Evolutionary conservation across 352 stramenopile genomes (phyloP), one percentile per base, ranked within the genome.

Genomic region (Pythium oligandrum): DNA sequence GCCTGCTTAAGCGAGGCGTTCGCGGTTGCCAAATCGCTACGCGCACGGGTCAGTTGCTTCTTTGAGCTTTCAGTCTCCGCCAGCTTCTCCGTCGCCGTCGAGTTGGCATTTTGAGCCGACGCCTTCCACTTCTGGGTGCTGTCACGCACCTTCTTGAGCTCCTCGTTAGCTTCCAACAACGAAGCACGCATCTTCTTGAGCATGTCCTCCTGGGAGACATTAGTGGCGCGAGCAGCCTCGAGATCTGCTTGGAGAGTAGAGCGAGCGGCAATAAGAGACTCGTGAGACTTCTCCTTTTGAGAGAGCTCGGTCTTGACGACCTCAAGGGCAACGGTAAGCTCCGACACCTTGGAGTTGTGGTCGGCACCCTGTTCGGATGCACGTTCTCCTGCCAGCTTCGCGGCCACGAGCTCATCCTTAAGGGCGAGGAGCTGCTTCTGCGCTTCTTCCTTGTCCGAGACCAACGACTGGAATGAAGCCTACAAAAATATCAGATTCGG

Each of bases 41-140:
- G 71, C 2, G 62, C 59, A 43, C 78, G 77, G 43, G 68, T 70
- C 4, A 88, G 64, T 64, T 88, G 78, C 68, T 87, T 91, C 48
- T 64, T 68, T 3, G 73, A 68, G 51, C 68, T 86, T 36, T 91
- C 81, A 30, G 74, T 73, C 38, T 91, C 81, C 1, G 72, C 62
- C 26, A 70, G 71, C 68, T 89, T 91, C 52, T 86, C 81, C 11
- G 71, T 79, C 55, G 86, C 66, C 32, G 82, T 53, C 6, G 60
- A 69, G 53, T 85, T 89, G 9, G 81, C 78, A 7, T 61, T 65
- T 55, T 88, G 73, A 1, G 77, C 67, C 26, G 77, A 84, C 57
- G 70, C 73, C 57, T 91, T 91, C 78, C 78, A 89, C 63, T 91
- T 91, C 34, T 80, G 52, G 6, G 70, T 63, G 56, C 80, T 74